A percentile compares a stretch with the other conserved stretches of the same genome.
Evolutionary conservation across 2,329 filamentous ascomycete species (phyloP).

Genomic region (Camillea tinctor): DNA sequence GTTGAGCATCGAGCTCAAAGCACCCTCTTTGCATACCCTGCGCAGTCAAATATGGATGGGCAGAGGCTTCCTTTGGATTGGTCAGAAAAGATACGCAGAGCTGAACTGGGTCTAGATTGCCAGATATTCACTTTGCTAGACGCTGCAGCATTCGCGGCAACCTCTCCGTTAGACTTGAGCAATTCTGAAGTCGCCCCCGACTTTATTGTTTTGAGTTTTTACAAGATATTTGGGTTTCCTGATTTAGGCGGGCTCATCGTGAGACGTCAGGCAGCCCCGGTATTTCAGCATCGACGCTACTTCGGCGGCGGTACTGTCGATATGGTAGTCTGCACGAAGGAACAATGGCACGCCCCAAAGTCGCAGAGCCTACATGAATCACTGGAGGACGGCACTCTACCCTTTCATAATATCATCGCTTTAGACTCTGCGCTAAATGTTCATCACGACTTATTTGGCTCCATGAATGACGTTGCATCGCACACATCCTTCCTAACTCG

Average conservation of each 20-base stretch:
- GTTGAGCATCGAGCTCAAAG: constrained; percentile 24
- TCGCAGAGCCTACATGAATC: constrained; percentile 70
- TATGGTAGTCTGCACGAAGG: constrained; percentile 74
- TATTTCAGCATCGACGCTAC: constrained; percentile 69
- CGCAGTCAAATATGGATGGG: constrained; percentile 92
- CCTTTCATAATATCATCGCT: constrained; percentile 87
- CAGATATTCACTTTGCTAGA: constrained; percentile 72
- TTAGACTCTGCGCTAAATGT: constrained; percentile 70
- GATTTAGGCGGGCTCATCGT: constrained; percentile 85
- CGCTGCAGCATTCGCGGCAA: constrained; percentile 78
- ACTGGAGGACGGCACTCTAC: constrained; percentile 87
- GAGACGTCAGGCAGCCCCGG: constrained; percentile 63
- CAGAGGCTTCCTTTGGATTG: constrained; percentile 70
- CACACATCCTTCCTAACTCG: constrained; percentile 69
- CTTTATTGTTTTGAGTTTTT: constrained; percentile 84
- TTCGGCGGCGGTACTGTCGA: constrained; percentile 96
- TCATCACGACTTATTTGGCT: constrained; percentile 68
- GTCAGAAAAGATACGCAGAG: constrained; percentile 49
- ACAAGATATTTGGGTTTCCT: constrained; percentile 98
- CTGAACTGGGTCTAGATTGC: constrained; percentile 20
- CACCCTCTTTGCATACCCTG: constrained; percentile 74
- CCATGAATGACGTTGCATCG: constrained; percentile 65
- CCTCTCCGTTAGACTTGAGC: constrained; percentile 70
- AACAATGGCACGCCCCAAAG: constrained; percentile 82
- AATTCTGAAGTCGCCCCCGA: constrained; percentile 66